Percentiles rank a stretch among this genome's conserved stretches.
These are phyloP conservation scores for Chenopodium formosanum DNA, from an alignment of 148 eudicot genomes.

Conservation along the genomic window DNA sequence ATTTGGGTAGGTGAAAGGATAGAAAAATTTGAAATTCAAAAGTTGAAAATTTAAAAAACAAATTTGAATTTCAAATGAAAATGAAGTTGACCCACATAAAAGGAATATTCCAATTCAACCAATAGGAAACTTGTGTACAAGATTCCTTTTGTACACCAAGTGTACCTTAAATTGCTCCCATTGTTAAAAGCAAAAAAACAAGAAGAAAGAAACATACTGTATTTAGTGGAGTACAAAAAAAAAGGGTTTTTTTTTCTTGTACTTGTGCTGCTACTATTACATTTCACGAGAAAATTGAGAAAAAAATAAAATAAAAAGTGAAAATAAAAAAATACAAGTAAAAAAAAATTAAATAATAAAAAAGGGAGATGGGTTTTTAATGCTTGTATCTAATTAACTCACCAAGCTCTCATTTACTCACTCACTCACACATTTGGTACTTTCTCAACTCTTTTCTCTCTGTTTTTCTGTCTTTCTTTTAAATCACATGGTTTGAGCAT, in stretches of 20 bases:
- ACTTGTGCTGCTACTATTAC: background rate
- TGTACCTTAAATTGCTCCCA: no score
- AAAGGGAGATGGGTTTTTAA: constrained; percentile 26
- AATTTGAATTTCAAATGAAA: no score
- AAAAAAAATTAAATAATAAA: background rate
- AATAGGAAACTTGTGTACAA: no score
- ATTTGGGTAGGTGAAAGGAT: no score
- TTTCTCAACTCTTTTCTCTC: background rate
- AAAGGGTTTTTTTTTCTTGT: background rate
- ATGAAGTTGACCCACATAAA: no score
- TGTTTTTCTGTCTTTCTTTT: constrained; percentile 2
- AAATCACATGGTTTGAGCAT: background rate
- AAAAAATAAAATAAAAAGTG: background rate
- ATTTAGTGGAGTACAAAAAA: background rate
- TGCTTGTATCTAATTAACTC: constrained; percentile 14
- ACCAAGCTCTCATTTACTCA: background rate
- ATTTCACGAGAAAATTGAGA: constrained; percentile 29
- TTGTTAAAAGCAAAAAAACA: background rate
- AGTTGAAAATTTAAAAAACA: no score
- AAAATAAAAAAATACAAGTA: background rate
- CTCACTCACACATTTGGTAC: constrained; percentile 21
- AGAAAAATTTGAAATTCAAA: no score
- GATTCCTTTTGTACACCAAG: no score
- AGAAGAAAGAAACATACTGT: background rate
- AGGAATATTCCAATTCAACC: no score